A percentile compares a stretch with the other conserved stretches of the same genome.
Evolutionary conservation across 108 stramenopile species (phyloP).

Genomic region (Cyclotella baltica): DNA sequence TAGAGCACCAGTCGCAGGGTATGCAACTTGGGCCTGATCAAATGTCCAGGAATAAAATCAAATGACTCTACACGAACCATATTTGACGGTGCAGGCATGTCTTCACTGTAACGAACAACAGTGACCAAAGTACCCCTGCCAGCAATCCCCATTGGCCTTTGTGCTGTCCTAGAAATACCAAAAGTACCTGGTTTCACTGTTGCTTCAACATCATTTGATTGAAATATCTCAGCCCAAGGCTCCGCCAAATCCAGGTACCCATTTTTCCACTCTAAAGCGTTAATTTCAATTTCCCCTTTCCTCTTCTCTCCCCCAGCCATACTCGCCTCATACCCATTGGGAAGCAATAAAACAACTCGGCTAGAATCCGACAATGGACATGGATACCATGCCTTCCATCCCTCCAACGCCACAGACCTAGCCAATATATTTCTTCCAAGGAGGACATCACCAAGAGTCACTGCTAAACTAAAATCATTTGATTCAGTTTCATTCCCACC

Average conservation of each 20-base stretch:
- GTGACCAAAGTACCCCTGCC: slow-evolving; percentile 36
- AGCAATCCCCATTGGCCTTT: slow-evolving; percentile 40
- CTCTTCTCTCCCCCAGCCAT: not conserved
- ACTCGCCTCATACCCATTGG: slow-evolving; percentile 18
- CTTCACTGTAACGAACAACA: slow-evolving; percentile 39
- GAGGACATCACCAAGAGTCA: slow-evolving; percentile 53
- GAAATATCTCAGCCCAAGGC: slow-evolving; percentile 27
- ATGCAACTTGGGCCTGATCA: slow-evolving; percentile 47
- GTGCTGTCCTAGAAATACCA: slow-evolving; percentile 49
- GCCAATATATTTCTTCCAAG: slow-evolving; percentile 31
- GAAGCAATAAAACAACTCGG: slow-evolving; percentile 29
- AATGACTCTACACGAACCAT: slow-evolving; percentile 35
- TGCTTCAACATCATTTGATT: not conserved
- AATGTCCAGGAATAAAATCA: slow-evolving; percentile 47
- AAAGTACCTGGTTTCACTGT: slow-evolving; percentile 5
- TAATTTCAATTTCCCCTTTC: slow-evolving; percentile 21
- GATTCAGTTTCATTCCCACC: slow-evolving; percentile 11
- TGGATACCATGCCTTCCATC: slow-evolving; percentile 52
- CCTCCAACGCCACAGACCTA: slow-evolving; percentile 18
- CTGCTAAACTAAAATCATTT: slow-evolving; percentile 5
- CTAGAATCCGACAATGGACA: slow-evolving; percentile 56
- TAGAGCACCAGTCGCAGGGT: slow-evolving; percentile 45
- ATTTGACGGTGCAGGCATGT: not conserved
- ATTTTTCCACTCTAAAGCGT: slow-evolving; percentile 32
- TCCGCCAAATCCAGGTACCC: slow-evolving; percentile 40